Base-by-base conservation (phyloP, 2,329 filamentous ascomycete species). In the Colletotrichum zoysiae region DNA sequence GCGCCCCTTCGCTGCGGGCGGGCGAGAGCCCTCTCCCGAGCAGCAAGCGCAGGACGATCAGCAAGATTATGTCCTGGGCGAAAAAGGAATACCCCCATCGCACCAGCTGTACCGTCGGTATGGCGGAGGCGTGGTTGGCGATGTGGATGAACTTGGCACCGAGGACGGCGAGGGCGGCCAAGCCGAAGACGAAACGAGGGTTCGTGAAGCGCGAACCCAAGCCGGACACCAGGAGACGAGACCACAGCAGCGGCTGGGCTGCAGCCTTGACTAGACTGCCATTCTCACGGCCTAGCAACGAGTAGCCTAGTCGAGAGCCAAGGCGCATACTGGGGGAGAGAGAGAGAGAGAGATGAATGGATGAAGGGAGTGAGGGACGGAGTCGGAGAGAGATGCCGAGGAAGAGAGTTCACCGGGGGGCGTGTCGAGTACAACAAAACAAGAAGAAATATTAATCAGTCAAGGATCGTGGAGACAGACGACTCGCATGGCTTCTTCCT, bases 61-160 rank as follows among this genome's bases (percentile, higher is more conserved):
- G 74, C 5, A 81, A 73, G 7, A 77, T 58, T 0, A 79, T 72
- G 26, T 82, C 81, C 50, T 82, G 80, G 5, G 76, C 75, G 66
- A 81, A 81, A 66, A 82, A 82, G 2, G 81, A 80, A 14, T 78
- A 76, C 30, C 78, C 78, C 73, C 79, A 82, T 1, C 75, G 76
- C 11, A 77, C 30, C 65, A 82, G 71, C 42, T 79, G 75, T n/a
- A 75, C 74, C 3, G 75, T 67, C 0, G 79, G 76, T n/a, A 82
- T 68, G 7, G 81, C 78, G 7, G 72, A 74, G 26, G 77, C 70
- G 40, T 82, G 79, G 44, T 77, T 79, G 65, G 78, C 77, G 46
- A 82, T 74, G 67, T 82, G 81, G 3, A 78, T 73, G 8, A 75
- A 70, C 65, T 82, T 82, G 38, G 79, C 78, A 51, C 75, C 74